A percentile compares a stretch with the other conserved stretches of the same genome.
Evolutionary conservation across 2,329 filamentous ascomycete species (phyloP).

Genomic region (Bipolaris gigantea): DNA sequence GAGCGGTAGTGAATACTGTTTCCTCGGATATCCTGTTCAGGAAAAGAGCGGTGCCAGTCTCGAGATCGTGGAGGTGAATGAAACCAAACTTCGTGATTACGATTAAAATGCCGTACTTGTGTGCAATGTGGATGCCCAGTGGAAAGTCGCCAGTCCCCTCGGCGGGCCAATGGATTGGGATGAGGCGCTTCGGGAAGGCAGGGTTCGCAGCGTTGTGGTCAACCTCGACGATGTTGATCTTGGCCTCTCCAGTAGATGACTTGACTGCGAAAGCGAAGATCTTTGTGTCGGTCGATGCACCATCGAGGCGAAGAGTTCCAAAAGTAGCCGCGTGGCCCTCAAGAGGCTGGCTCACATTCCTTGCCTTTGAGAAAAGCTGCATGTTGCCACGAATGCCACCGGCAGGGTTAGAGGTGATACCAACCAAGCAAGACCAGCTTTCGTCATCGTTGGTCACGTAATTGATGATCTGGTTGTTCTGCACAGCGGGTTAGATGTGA

Average conservation of each 20-base stretch:
- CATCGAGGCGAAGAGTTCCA: conserved; percentile 84
- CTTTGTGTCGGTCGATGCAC: conserved; percentile 86
- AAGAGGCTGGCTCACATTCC: conserved; percentile 95
- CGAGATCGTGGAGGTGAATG: conserved; percentile 97
- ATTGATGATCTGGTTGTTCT: conserved; percentile 99
- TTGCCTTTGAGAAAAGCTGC: conserved; percentile 95
- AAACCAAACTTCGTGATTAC: conserved; percentile 99
- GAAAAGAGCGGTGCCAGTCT: conserved; percentile 94
- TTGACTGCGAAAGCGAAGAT: conserved; percentile 96
- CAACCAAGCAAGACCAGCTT: conserved; percentile 98
- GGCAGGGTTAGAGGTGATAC: conserved; percentile 90
- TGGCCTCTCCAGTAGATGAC: conserved; percentile 77
- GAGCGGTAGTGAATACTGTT: conserved; percentile 93
- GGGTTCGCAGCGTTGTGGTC: conserved; percentile 91
- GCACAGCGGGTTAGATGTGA: conserved; percentile 13
- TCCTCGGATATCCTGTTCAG: conserved; percentile 99
- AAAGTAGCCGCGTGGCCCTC: conserved; percentile 97
- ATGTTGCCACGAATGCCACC: conserved; percentile 93
- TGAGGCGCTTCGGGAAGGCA: conserved; percentile 89
- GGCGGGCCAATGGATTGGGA: conserved; percentile 95
- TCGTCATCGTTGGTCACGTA: conserved; percentile 94
- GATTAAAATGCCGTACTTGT: conserved; percentile 95
- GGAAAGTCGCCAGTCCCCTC: conserved; percentile 98
- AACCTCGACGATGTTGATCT: conserved; percentile 96
- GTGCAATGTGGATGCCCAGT: conserved; percentile 94